Percentiles rank a stretch among this genome's conserved stretches.
Evolutionary conservation across 257 asterid genomes (phyloP).

Genomic region (Ballota nigra): DNA sequence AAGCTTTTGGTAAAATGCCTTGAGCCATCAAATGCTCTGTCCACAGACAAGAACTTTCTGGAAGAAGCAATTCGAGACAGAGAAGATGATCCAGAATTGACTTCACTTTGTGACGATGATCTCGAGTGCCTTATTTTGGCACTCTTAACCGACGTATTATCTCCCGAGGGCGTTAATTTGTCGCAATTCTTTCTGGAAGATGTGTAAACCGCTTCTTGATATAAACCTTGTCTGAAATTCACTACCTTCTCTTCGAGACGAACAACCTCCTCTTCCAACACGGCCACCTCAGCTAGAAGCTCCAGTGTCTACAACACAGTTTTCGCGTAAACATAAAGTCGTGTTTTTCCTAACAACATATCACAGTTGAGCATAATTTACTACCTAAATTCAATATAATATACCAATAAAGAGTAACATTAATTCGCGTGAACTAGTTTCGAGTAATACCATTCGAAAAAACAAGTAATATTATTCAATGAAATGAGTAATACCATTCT

Average conservation of each 20-base stretch:
- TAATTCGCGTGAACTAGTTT: too few relatives aligned
- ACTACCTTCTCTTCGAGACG: constrained; percentile 72
- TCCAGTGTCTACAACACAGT: constrained; percentile 56
- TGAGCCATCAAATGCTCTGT: too few relatives aligned
- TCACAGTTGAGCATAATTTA: too few relatives aligned
- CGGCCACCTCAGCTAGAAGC: constrained; percentile 97
- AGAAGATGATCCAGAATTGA: constrained; percentile 37
- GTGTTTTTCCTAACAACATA: too few relatives aligned
- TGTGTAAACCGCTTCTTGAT: constrained; percentile 54
- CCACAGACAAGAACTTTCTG: constrained; percentile 38
- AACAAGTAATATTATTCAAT: too few relatives aligned
- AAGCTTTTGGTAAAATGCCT: constrained; percentile 23
- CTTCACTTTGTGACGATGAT: constrained; percentile 60
- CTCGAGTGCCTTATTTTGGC: constrained; percentile 55
- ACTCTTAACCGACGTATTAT: constrained; percentile 3
- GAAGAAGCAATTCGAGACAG: constrained; percentile 49
- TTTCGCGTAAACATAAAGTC: too few relatives aligned
- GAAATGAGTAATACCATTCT: too few relatives aligned
- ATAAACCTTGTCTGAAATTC: constrained; percentile 65
- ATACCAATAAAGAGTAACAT: too few relatives aligned
- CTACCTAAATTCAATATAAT: too few relatives aligned
- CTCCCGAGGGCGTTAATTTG: constrained; percentile 11
- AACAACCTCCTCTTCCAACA: constrained; percentile 89
- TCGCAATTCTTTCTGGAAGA: constrained; percentile 42
- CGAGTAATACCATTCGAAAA: too few relatives aligned